Evolutionary conservation across 345 rosid genomes (phyloP).

Genomic region (Eucalyptus polybractea): DNA sequence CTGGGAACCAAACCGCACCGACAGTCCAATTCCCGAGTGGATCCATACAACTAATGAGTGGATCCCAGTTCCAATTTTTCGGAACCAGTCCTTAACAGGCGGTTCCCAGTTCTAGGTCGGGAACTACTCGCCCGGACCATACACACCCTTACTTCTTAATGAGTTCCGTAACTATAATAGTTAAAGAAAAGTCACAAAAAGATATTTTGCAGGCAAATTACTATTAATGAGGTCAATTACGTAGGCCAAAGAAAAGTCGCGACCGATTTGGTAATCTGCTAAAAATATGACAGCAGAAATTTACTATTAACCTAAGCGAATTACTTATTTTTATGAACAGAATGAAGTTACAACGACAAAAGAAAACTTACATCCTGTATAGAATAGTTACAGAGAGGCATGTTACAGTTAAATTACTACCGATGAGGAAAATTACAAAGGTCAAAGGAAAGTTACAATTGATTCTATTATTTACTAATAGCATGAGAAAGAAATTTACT

Average conservation of each 20-base stretch:
- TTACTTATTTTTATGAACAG: background rate
- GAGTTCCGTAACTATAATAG: background rate
- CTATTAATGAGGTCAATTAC: background rate
- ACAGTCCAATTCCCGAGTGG: rapidly evolving
- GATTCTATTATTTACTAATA: background rate
- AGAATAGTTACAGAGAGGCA: background rate
- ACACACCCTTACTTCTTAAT: background rate
- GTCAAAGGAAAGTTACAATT: background rate
- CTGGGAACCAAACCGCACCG: rapidly evolving
- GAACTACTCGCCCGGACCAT: rapidly evolving
- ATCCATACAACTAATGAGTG: no score
- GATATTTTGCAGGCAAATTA: background rate
- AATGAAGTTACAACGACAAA: background rate
- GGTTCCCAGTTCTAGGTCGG: rapidly evolving
- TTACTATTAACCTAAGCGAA: background rate
- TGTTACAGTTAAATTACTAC: background rate
- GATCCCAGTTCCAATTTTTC: rapidly evolving
- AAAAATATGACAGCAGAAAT: background rate
- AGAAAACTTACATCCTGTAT: background rate
- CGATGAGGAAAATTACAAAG: background rate
- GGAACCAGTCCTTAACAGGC: rapidly evolving
- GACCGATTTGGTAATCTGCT: background rate
- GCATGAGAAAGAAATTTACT: background rate
- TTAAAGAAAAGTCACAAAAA: background rate
- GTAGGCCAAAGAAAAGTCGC: background rate